Conservation (phyloP, 2,329 filamentous ascomycete species). For the Lanzia echinophila region DNA sequence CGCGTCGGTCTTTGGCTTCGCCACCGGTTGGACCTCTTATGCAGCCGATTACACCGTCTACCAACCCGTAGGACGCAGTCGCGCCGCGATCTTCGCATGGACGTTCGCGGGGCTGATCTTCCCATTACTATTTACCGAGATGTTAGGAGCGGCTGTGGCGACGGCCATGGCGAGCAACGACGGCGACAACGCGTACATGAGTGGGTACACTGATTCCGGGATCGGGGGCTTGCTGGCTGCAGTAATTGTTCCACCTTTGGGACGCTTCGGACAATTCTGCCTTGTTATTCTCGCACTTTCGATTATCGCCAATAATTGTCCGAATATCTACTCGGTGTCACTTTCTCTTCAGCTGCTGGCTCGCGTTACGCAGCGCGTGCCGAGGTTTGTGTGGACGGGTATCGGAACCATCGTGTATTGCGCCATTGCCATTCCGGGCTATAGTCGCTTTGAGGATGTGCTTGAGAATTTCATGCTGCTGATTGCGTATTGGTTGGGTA, state of each 20-base stretch:
- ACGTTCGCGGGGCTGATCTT: slow-evolving; percentile 64
- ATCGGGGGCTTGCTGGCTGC: slow-evolving; percentile 59
- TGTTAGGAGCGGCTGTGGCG: slow-evolving; percentile 64
- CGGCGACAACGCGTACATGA: slow-evolving; percentile 46
- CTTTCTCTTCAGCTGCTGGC: slow-evolving; percentile 61
- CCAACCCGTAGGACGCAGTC: slow-evolving; percentile 56
- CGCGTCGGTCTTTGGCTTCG: slow-evolving; percentile 60
- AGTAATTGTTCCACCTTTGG: slow-evolving; percentile 56
- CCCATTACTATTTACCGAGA: slow-evolving; percentile 66
- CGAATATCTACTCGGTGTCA: slow-evolving; percentile 65
- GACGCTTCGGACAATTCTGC: slow-evolving; percentile 67
- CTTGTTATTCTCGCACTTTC: slow-evolving; percentile 58
- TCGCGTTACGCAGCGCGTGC: slow-evolving; percentile 51
- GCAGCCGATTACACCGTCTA: slow-evolving; percentile 78
- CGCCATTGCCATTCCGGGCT: slow-evolving; percentile 64
- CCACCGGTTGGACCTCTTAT: slow-evolving; percentile 67
- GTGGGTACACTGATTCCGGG: slow-evolving; percentile 48
- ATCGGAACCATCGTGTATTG: slow-evolving; percentile 57
- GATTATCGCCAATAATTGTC: slow-evolving; percentile 65
- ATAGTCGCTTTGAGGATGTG: slow-evolving; percentile 55
- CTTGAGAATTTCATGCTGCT: slow-evolving; percentile 66
- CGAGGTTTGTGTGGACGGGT: slow-evolving; percentile 61
- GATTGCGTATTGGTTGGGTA: slow-evolving; percentile 67
- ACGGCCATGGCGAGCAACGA: slow-evolving; percentile 53
- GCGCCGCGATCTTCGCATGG: slow-evolving; percentile 58